Conservation (phyloP, 768 basidiomycete species). For the Hypholoma fasciculare region DNA sequence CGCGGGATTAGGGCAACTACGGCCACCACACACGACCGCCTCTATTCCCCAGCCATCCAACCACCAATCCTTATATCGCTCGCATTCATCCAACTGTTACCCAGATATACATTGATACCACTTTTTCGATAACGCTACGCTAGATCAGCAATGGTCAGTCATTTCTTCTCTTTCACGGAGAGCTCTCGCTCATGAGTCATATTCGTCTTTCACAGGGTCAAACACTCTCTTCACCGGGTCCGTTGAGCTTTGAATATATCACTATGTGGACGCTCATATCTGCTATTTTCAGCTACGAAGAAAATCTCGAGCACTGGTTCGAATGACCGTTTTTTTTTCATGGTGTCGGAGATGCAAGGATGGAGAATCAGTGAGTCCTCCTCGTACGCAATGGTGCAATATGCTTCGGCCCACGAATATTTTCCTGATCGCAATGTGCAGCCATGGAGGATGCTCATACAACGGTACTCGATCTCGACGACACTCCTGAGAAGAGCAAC, state of each 20-base stretch:
- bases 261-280: conserved; percentile 9
- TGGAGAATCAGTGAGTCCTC: conserved; percentile 91
- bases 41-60: conserved; percentile 19
- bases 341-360: conserved; percentile 96
- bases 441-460: conserved; percentile 98
- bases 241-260: conserved; percentile 22
- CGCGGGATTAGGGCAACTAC: conserved; percentile 16
- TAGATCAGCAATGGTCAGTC: conserved; percentile 32
- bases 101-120: neutral
- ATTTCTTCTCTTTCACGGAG: conserved; percentile 6
- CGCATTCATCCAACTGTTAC: conserved; percentile 10
- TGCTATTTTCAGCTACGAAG: conserved; percentile 58
- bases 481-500: conserved; percentile 42
- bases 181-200: conserved; percentile 7
- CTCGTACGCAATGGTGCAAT: conserved; percentile 3
- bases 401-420: neutral
- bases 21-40: conserved; percentile 36
- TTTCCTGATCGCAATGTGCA: conserved; percentile 31
- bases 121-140: neutral
- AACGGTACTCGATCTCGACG: conserved; percentile 60
- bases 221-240: conserved; percentile 81
- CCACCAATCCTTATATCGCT: conserved; percentile 17
- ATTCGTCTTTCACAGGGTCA: conserved; percentile 59
- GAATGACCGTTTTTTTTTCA: conserved; percentile 72
- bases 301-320: conserved; percentile 78